Evolutionary conservation across 164 flowering plant genomes (phyloP).

Genomic region (Macadamia tetraphylla): DNA sequence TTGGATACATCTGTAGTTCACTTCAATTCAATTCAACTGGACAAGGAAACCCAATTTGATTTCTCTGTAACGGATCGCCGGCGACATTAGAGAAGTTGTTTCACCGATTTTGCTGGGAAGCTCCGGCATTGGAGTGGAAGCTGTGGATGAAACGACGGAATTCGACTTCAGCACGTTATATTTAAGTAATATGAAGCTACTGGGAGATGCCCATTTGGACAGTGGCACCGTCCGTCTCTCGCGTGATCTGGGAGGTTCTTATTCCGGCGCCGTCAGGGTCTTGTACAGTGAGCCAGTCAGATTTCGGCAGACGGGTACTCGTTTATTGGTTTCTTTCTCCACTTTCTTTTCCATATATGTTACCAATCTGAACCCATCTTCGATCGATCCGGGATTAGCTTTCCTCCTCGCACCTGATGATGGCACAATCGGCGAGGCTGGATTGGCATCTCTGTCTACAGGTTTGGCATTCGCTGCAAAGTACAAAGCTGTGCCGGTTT

Average conservation of each 20-base stretch:
- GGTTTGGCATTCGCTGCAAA: no score
- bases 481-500: no score
- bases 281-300: no score
- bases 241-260: no score
- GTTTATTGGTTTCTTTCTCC: constrained; percentile 47
- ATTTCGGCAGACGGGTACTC: constrained; percentile 27
- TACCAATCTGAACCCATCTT: constrained; percentile 68
- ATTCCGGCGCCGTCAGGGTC: no score
- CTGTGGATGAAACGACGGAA: constrained; percentile 25
- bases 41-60: background rate
- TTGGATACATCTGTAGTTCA: no score
- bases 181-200: constrained; percentile 53
- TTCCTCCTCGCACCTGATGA: constrained; percentile 63
- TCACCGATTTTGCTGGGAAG: constrained; percentile 7
- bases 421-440: constrained; percentile 56
- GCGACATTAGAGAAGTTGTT: no score
- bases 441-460: constrained; percentile 7
- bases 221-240: no score
- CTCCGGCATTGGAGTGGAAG: background rate
- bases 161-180: constrained; percentile 71
- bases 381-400: constrained; percentile 79
- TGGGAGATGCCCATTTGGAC: constrained; percentile 41
- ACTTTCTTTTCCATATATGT: constrained; percentile 76
- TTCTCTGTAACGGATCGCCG: no score
- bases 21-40: background rate